Base-by-base conservation (phyloP, 2,329 filamentous ascomycete genomes). In the Neofusicoccum cordaticola region DNA sequence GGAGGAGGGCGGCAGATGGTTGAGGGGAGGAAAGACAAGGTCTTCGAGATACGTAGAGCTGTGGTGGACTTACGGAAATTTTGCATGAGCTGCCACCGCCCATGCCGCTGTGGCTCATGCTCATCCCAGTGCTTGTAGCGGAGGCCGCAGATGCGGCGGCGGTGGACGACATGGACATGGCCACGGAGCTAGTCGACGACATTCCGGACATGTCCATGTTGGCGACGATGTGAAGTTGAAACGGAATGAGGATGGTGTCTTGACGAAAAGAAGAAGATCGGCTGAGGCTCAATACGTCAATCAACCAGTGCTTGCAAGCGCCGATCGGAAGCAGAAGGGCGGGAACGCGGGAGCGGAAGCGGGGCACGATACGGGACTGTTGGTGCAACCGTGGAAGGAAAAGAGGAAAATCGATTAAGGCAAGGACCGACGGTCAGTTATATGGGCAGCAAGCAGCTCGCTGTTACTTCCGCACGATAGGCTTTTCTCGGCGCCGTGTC, bases 21-120 rank as follows among this genome's bases (percentile, higher is more conserved):
- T 6, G n/a, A 27, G 7, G 19, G 11, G 50, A 17, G 6, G 2
- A 34, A 17, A 8, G 22, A 17, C 17, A n/a, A 37, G 19, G 3
- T 2, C 2, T 2, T 19, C 11, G 9, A 12, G 2, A 2, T 31
- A 5, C 1, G 27, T 31, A 7, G 6, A 31, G 27, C 27, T 31
- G 19, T 6, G 41, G 12, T 27, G 34, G 17, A n/a, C 6, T 12
- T 69, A 78, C 78, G 58, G 77, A 77, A 66, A 78, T 79, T 65
- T 76, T 74, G 71, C 78, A 80, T 9, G 68, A 69, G 50, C 63
- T 69, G 52, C 71, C 70, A 4, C 71, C 67, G 15, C 39, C 39
- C 61, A 63, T 63, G 47, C 39, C 39, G 4, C 52, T 63, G 22
- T 39, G 27, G 11, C 47, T 22, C 60, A 63, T 63, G 37, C 37